Evolutionary conservation across 257 asterid species (phyloP), one percentile per base, ranked within the genome.

Genomic region (Nicotiana sylvestris): DNA sequence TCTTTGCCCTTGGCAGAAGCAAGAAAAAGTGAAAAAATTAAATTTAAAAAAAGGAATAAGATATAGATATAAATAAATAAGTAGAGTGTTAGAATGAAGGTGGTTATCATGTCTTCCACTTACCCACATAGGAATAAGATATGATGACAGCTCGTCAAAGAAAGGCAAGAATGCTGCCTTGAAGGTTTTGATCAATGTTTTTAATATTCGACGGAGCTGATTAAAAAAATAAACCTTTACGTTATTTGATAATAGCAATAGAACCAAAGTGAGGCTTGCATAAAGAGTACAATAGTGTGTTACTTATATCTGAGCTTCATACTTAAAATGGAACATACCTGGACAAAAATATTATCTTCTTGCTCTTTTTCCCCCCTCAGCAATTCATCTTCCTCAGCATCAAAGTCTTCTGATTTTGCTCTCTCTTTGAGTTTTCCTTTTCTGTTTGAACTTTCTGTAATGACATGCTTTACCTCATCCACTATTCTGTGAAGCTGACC

Each of bases 111-210:
- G 76, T 57, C 67, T 13, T 66, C 16, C 1, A 90, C 99, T 88
- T 84, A 95, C 99, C 98, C 96, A 95, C 99, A 95, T 92, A 21
- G 99, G 99, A 95, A 94, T 91, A 86, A 94, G 80, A 77, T 91
- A 94, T 17, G 97, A 88, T 77, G 95, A 89, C 60, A 95, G 83
- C 84, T 95, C 93, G 81, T 95, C 99, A 82, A 94, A 94, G 95
- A 95, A 94, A 58, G 97, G 98, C 86, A 95, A 92, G 94, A 95
- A 94, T 53, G 98, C 88, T 30, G 91, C 88, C 89, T 94, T 92
- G 86, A 91, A 95, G 80, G 94, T 91, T 91, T 93, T 95, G 74
- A 95, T 92, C 88, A 95, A 82, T 17, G 99, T 94, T 57, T 97
- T 97, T 83, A 95, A 77, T 49, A 94, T 88, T 86, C 91, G 97